Base-by-base conservation (phyloP, 305 asterid species). In the Fraxinus ornus region DNA sequence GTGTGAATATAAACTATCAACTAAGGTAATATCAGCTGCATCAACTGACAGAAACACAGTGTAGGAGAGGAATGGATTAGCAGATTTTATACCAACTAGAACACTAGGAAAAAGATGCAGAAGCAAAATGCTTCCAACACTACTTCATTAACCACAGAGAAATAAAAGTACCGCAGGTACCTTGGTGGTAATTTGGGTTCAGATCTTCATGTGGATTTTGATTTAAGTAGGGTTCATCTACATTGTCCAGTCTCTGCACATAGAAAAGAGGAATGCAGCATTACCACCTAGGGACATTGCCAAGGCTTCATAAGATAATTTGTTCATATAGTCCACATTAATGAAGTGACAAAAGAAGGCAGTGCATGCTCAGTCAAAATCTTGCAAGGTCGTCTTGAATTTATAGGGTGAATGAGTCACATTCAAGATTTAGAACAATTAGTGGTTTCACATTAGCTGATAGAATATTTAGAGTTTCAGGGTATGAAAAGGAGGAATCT, bases 161-260 rank as follows among this genome's bases (percentile, higher is more conserved):
- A 37, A 35, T 74, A 70, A 52, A 79, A 39, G 81, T 83, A 60
- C 55, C 71, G 76, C 66, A 83, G 70, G 68, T 83, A 96, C 99
- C 99, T 93, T 93, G 98, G 89, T 96, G 99, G 81, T 82, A 80
- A 83, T 91, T 89, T 52, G 85, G 86, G 81, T 84, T 83, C 35
- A 74, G 84, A 81, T 87, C 91, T 81, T 79, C 86, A 81, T 78
- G 74, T 49, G 86, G 85, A 83, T 87, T 83, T 85, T 78, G 88
- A 81, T 90, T 86, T 71, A 87, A 73, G 84, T 70, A 83, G 41
- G 89, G 89, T 49, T 88, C 94, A 57, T 91, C 98, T 84, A 91
- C 80, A 83, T 72, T 88, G 81, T 96, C 99, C 85, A 96, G 85
- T 64, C 93, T 88, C 98, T 96, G 93, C 84, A 84, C 77, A 80